phyloP scores from a whole-genome alignment of 805 yeast genomes.

The Metschnikowia kofuensis region DNA sequence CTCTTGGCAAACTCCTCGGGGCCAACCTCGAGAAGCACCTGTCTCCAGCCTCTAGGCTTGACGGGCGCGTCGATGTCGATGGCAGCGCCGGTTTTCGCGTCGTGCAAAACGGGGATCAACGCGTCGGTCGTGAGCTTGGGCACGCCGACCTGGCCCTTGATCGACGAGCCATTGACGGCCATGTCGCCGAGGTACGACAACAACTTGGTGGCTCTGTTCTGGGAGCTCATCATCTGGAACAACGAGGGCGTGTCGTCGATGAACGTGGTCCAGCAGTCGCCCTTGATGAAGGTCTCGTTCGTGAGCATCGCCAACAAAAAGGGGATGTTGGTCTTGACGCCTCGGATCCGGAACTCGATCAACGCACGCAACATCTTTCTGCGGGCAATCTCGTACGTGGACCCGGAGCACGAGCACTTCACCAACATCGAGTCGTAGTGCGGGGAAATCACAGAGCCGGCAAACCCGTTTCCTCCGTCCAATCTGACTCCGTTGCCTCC shows the following conservation, averaged over 20 bases:
- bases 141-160: conserved; percentile 90
- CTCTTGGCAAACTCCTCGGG: conserved; percentile 87
- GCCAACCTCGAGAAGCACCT: conserved; percentile 77
- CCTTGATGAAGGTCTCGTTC: conserved; percentile 79
- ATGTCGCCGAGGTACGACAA: conserved; percentile 89
- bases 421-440: conserved; percentile 98
- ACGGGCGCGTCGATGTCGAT: conserved; percentile 58
- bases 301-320: conserved; percentile 89
- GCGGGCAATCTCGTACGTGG: conserved; percentile 94
- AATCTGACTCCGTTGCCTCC: conserved; percentile 99
- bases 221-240: conserved; percentile 91
- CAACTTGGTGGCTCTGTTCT: conserved; percentile 94
- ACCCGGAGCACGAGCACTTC: conserved; percentile 95
- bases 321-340: conserved; percentile 98
- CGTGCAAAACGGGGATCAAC: conserved; percentile 67
- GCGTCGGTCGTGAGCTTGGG: conserved; percentile 83
- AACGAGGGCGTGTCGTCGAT: conserved; percentile 96
- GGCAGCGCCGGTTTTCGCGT: conserved; percentile 53
- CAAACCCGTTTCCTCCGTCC: conserved; percentile 98
- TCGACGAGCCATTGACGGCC: conserved; percentile 93
- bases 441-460: conserved; percentile 94
- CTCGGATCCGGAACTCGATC: conserved; percentile 97
- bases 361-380: conserved; percentile 96
- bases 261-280: conserved; percentile 96
- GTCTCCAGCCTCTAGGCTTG: conserved; percentile 83